Conservation (phyloP, 2,329 filamentous ascomycete genomes). For the Sporothrix pallida region DNA sequence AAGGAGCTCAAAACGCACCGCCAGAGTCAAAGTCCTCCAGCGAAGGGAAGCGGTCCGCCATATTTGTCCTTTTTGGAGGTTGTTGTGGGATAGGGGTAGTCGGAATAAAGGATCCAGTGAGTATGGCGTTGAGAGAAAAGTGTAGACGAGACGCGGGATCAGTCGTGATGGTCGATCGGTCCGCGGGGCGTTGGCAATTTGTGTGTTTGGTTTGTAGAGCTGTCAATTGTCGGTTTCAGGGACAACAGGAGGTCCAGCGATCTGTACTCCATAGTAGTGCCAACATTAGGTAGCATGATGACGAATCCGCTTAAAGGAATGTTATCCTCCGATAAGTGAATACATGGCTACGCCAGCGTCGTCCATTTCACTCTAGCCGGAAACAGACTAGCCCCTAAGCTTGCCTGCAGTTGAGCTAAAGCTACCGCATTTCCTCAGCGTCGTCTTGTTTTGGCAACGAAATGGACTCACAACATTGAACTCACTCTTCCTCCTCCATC, state of each 20-base stretch:
- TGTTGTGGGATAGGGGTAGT: constrained; percentile 27
- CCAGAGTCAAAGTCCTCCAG: constrained; percentile 77
- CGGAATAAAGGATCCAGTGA: background rate
- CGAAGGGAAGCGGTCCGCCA: constrained; percentile 81
- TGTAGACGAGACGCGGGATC: background rate
- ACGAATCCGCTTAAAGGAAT: constrained; percentile 28
- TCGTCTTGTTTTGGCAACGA: constrained; percentile 28
- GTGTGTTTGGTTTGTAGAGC: constrained; percentile 1
- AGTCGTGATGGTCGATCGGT: background rate
- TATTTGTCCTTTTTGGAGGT: constrained; percentile 46
- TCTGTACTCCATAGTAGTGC: constrained; percentile 1
- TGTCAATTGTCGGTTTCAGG: constrained; percentile 18
- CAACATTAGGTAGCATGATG: constrained; percentile 25
- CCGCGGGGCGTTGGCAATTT: constrained; percentile 10
- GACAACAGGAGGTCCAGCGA: constrained; percentile 23
- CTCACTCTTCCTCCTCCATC: background rate
- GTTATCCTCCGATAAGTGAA: background rate
- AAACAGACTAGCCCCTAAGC: constrained; percentile 19
- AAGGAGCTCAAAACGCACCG: constrained; percentile 50
- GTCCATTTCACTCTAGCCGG: background rate
- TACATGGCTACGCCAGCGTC: background rate
- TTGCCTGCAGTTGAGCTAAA: background rate
- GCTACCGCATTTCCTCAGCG: constrained; percentile 21
- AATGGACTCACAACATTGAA: constrained; percentile 14
- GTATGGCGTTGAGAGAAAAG: background rate